Conservation (phyloP, 2,329 filamentous ascomycete genomes). For the Alternaria alternata region DNA sequence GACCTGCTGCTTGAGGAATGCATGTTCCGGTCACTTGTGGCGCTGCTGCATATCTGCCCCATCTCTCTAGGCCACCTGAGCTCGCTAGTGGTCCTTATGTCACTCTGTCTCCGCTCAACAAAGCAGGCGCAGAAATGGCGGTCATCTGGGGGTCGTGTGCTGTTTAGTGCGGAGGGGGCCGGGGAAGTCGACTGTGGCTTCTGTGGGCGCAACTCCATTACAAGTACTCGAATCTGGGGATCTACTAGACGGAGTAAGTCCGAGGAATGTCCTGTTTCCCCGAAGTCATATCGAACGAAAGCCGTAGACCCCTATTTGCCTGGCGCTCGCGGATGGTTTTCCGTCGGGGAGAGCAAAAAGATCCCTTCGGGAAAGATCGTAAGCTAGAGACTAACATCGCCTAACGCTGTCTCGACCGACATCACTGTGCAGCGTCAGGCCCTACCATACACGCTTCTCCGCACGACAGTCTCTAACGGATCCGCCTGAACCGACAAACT, state of each 20-base stretch:
- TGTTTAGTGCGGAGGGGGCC: neutral
- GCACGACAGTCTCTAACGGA: slow-evolving; percentile 23
- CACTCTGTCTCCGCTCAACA: neutral
- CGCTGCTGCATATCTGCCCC: slow-evolving; percentile 3
- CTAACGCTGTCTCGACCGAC: slow-evolving; percentile 21
- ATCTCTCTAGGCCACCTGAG: neutral
- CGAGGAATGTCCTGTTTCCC: slow-evolving; percentile 30
- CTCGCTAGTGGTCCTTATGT: neutral
- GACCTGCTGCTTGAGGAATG: neutral
- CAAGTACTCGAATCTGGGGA: slow-evolving; percentile 7
- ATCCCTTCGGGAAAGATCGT: slow-evolving; percentile 15
- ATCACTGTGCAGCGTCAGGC: slow-evolving; percentile 29
- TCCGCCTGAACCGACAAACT: slow-evolving; percentile 22
- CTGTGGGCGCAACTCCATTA: neutral
- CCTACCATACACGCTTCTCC: slow-evolving; percentile 27
- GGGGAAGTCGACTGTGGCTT: neutral
- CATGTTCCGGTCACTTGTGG: slow-evolving; percentile 4
- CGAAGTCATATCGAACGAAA: slow-evolving; percentile 30
- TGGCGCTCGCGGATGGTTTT: slow-evolving; percentile 21
- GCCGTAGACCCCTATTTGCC: slow-evolving; percentile 17
- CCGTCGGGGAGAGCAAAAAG: slow-evolving; percentile 29
- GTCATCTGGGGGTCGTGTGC: neutral
- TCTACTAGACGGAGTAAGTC: slow-evolving; percentile 6
- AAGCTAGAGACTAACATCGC: slow-evolving; percentile 9
- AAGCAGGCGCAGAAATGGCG: slow-evolving; percentile 2